Evolutionary conservation across 257 asterid species (phyloP), one percentile per base, ranked within the genome.

Genomic region (Cinchona pubescens): DNA sequence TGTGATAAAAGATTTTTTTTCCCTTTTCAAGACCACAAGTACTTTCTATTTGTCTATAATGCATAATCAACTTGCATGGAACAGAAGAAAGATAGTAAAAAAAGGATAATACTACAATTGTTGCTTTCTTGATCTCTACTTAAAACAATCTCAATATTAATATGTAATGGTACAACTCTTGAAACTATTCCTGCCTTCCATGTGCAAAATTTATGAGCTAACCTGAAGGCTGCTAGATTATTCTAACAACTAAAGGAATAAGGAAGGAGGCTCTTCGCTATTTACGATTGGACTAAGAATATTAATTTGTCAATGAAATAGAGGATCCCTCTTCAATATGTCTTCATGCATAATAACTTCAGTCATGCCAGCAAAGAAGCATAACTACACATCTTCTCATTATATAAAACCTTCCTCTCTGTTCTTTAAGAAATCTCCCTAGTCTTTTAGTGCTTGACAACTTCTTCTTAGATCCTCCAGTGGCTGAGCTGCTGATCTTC

Each of bases 301-400:
- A 1, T n/a, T n/a, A n/a, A n/a, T 27, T 58, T 58, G 64, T 58
- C 64, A n/a, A 14, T 8, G 64, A 58, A 58, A 58, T 18, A 25
- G 34, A 27, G 18, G 64, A 27, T 3, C 5, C 64, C 64, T 23
- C 18, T n/a, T 32, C 49, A 14, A 29, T n/a, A n/a, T n/a, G n/a
- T 38, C 45, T 16, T 56, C 60, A 56, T 14, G 45, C 49, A 58
- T 69, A 32, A 63, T 27, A 53, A 25, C 4, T 3, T 86, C 68
- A 90, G 32, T 91, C 96, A 56, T 86, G 90, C 97, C 96, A 91
- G 72, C 96, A 91, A 38, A 91, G 86, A 69, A 91, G 94, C 94
- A 90, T 90, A 19, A 88, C 89, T 4, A 90, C 96, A 58, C 97
- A 91, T 88, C 94, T 91, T 81, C 91, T 78, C 65, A 87, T 43